Conservation (phyloP, 768 basidiomycete genomes). For the Calvatia gigantea region DNA sequence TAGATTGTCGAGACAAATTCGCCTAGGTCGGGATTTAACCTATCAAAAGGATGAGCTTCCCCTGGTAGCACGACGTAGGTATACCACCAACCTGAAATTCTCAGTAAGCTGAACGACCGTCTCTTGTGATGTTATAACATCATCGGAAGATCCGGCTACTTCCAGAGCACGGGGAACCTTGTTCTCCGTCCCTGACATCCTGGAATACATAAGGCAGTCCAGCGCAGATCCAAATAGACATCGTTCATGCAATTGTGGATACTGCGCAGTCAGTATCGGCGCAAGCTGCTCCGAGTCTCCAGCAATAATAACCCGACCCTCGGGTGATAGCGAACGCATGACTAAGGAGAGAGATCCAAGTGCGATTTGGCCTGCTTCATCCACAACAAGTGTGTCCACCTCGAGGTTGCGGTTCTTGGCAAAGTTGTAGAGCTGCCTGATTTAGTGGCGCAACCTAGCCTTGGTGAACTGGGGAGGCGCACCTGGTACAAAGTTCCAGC, state of each 20-base stretch:
- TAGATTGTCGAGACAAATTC: constrained; percentile 53
- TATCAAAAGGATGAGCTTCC: constrained; percentile 15
- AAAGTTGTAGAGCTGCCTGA: constrained; percentile 42
- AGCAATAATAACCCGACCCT: constrained; percentile 42
- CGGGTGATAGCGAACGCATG: constrained; percentile 33
- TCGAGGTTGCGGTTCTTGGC: constrained; percentile 34
- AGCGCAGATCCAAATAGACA: constrained; percentile 46
- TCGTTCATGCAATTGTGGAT: constrained; percentile 35
- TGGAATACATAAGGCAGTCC: constrained; percentile 41
- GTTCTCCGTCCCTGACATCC: background rate
- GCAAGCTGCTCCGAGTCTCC: constrained; percentile 52
- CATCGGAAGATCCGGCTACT: constrained; percentile 15
- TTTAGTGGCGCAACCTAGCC: background rate
- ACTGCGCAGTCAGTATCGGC: constrained; percentile 44
- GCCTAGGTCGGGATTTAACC: constrained; percentile 50
- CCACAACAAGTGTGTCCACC: constrained; percentile 43
- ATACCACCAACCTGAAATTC: constrained; percentile 40
- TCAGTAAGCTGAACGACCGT: constrained; percentile 48
- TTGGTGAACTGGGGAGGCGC: constrained; percentile 5
- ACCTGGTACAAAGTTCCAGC: constrained; percentile 49
- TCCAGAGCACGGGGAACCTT: constrained; percentile 9
- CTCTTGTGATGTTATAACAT: constrained; percentile 25
- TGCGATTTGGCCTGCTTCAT: constrained; percentile 51
- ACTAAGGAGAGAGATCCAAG: constrained; percentile 44
- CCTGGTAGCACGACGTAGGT: background rate